phyloP scores from a whole-genome alignment of 1,284 basidiomycete species.

The Somion occarium region DNA sequence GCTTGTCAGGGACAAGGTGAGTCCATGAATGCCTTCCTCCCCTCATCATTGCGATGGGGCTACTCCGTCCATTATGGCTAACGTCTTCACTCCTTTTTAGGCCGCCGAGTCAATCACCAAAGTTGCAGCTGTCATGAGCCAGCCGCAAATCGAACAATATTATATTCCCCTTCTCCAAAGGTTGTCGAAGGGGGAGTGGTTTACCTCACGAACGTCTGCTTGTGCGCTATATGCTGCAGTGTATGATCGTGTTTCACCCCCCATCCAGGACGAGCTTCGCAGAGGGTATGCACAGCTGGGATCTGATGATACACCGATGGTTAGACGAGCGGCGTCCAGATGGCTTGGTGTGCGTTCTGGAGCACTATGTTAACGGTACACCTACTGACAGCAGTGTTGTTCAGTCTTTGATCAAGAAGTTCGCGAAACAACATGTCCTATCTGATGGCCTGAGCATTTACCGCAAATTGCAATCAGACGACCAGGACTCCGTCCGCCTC shows the following conservation, averaged over 20 bases:
- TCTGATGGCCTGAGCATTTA: slow-evolving; percentile 92
- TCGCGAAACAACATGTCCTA: slow-evolving; percentile 77
- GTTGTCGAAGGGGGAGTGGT: slow-evolving; percentile 95
- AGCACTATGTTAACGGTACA: neutral
- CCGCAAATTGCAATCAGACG: slow-evolving; percentile 91
- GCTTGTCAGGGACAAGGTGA: slow-evolving; percentile 95
- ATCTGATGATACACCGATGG: slow-evolving; percentile 98
- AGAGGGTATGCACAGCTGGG: slow-evolving; percentile 83
- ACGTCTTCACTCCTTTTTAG: slow-evolving; percentile 34
- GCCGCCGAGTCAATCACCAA: slow-evolving; percentile 97
- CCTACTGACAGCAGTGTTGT: slow-evolving; percentile 9
- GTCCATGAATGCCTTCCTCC: too few relatives aligned
- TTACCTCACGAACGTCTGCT: slow-evolving; percentile 97
- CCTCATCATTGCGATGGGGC: neutral
- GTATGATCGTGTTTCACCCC: slow-evolving; percentile 73
- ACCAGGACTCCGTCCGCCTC: slow-evolving; percentile 97
- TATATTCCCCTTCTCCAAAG: slow-evolving; percentile 92
- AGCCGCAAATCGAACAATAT: slow-evolving; percentile 82
- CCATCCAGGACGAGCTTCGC: slow-evolving; percentile 86
- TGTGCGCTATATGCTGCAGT: slow-evolving; percentile 94
- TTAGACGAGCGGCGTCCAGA: slow-evolving; percentile 93
- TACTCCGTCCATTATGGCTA: neutral
- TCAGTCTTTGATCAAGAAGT: slow-evolving; percentile 75
- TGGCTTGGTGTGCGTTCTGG: slow-evolving; percentile 80
- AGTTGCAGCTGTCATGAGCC: slow-evolving; percentile 76